phyloP scores from a whole-genome alignment of 2,329 filamentous ascomycete genomes.

The Tolypocladium pustulatum region DNA sequence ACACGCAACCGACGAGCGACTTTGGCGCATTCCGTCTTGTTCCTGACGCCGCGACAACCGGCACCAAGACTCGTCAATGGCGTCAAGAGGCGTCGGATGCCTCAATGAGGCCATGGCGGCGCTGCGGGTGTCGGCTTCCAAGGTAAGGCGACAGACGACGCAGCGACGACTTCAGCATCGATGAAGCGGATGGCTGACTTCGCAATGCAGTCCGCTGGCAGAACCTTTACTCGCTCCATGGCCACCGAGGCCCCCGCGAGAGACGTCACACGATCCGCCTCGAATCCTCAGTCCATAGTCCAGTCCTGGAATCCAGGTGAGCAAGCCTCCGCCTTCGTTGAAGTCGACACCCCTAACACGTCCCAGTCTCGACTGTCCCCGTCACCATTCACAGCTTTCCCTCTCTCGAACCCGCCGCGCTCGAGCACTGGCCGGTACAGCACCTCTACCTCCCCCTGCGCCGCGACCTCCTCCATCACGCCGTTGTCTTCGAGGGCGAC shows the following conservation, averaged over 20 bases:
- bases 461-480: conserved; percentile 84
- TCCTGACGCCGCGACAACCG: not conserved
- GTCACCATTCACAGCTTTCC: conserved; percentile 89
- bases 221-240: conserved; percentile 41
- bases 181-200: not conserved
- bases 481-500: conserved; percentile 88
- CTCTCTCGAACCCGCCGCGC: conserved; percentile 68
- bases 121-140: conserved; percentile 33
- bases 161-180: not conserved
- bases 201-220: conserved; percentile 22
- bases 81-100: conserved; percentile 29
- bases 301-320: conserved; percentile 36
- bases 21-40: not conserved
- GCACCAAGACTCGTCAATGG: conserved; percentile 1
- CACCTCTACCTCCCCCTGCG: conserved; percentile 83
- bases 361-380: conserved; percentile 52
- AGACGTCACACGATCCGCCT: conserved; percentile 22
- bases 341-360: not conserved
- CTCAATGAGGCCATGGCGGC: conserved; percentile 42
- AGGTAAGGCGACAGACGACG: conserved; percentile 12
- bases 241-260: conserved; percentile 39
- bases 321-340: conserved; percentile 2
- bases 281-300: conserved; percentile 21
- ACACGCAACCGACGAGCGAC: not conserved
- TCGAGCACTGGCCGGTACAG: conserved; percentile 68